phyloP scores from a whole-genome alignment of 148 eudicot species.

The Fagopyrum esculentum region DNA sequence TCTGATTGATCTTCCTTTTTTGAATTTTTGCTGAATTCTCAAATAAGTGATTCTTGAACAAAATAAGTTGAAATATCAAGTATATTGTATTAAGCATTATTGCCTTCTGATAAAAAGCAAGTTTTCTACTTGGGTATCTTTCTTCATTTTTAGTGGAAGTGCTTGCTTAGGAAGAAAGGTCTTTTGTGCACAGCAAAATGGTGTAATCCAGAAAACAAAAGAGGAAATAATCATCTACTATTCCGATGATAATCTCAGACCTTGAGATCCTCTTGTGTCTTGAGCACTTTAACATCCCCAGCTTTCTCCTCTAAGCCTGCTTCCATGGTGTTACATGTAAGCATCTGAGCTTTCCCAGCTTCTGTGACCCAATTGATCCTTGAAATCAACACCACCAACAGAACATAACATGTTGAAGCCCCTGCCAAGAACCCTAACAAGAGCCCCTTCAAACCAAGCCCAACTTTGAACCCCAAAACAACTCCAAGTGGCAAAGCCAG shows the following conservation, averaged over 20 bases:
- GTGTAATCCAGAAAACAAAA: neutral
- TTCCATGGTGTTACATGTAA: conserved; percentile 17
- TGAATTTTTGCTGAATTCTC: neutral
- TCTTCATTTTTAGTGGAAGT: neutral
- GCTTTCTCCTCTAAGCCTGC: neutral
- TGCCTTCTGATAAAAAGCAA: neutral
- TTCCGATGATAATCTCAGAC: neutral
- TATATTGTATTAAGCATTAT: neutral
- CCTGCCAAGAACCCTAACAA: conserved; percentile 67
- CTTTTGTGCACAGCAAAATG: neutral
- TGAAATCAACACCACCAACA: conserved; percentile 51
- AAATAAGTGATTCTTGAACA: neutral
- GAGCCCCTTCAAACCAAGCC: conserved; percentile 63
- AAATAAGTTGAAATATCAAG: neutral
- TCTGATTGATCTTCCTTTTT: neutral
- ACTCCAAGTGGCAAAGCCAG: conserved; percentile 62
- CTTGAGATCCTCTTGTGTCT: neutral
- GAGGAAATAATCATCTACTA: neutral
- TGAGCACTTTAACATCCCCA: neutral
- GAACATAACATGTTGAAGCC: conserved; percentile 35
- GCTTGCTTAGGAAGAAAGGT: neutral
- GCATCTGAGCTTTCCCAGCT: conserved; percentile 55
- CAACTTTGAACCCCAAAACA: conserved; percentile 44
- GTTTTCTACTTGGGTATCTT: no score
- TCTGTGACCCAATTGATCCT: conserved; percentile 62